phyloP scores from a whole-genome alignment of 164 flowering plant genomes.

The Liriodendron chinense region DNA sequence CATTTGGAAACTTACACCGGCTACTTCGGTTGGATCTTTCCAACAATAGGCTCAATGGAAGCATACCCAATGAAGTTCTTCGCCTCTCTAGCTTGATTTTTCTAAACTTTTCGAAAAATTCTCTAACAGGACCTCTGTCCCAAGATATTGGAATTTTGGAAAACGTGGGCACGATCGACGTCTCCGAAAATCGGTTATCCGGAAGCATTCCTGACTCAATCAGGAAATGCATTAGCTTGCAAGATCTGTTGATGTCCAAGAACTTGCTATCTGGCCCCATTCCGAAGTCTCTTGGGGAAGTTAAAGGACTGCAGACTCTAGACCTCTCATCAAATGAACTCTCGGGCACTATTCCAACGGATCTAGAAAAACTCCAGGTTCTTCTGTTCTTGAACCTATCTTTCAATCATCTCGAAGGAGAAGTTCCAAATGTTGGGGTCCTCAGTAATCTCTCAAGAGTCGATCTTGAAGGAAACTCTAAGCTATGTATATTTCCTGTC shows the following conservation, averaged over 20 bases:
- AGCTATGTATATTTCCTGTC: slow-evolving; percentile 27
- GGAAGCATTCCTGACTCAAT: neutral
- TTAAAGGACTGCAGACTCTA: slow-evolving; percentile 33
- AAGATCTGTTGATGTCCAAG: slow-evolving; percentile 9
- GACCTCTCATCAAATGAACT: slow-evolving; percentile 54
- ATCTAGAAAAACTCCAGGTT: slow-evolving; percentile 17
- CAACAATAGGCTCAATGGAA: slow-evolving; percentile 23
- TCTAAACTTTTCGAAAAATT: slow-evolving; percentile 8
- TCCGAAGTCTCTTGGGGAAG: slow-evolving; percentile 11
- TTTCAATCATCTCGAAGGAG: slow-evolving; percentile 43
- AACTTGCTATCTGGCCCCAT: slow-evolving; percentile 2
- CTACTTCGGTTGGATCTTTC: slow-evolving; percentile 11
- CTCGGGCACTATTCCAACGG: slow-evolving; percentile 40
- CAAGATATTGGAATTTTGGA: neutral
- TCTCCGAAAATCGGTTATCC: slow-evolving; percentile 21
- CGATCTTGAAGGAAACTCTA: slow-evolving; percentile 34
- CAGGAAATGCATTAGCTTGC: slow-evolving; percentile 8
- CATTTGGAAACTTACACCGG: slow-evolving; percentile 12
- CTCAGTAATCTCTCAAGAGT: slow-evolving; percentile 25
- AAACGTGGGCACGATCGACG: slow-evolving; percentile 7
- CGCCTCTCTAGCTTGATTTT: neutral
- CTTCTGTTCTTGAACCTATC: slow-evolving; percentile 41
- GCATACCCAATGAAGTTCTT: slow-evolving; percentile 18
- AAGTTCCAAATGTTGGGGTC: slow-evolving; percentile 35
- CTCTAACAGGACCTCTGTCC: slow-evolving; percentile 20